These are phyloP conservation scores for Dianthus caryophyllus DNA, from an alignment of 148 eudicot genomes.

Conservation along the genomic window DNA sequence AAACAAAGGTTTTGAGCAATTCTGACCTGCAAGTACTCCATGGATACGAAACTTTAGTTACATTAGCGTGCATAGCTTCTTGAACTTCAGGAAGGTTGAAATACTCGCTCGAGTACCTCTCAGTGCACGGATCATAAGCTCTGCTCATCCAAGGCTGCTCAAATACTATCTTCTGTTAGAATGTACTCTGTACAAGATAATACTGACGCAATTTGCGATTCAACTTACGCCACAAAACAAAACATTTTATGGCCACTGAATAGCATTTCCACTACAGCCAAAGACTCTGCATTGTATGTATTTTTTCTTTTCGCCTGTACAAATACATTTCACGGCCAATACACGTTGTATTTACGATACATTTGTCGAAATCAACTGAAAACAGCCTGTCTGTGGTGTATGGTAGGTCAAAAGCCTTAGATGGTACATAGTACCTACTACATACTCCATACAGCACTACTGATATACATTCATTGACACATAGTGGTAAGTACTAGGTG, in stretches of 20 bases:
- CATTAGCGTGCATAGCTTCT: conserved; percentile 74
- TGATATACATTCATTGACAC: background rate
- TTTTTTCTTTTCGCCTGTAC: too few species aligned
- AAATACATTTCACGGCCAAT: too few species aligned
- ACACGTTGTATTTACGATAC: too few species aligned
- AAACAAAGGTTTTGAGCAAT: background rate
- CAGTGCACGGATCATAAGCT: conserved; percentile 98
- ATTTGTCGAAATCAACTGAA: too few species aligned
- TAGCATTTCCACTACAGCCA: too few species aligned
- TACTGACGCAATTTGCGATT: background rate
- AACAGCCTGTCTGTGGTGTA: too few species aligned
- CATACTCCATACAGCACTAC: too few species aligned
- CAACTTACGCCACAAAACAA: background rate
- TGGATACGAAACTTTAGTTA: conserved; percentile 51
- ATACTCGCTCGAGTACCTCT: conserved; percentile 64
- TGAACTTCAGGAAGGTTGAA: conserved; percentile 92
- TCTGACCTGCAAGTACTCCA: conserved; percentile 87
- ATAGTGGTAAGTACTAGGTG: background rate
- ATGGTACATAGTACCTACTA: too few species aligned
- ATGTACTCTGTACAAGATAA: too few species aligned
- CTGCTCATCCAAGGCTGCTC: conserved; percentile 88
- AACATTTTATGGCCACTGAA: too few species aligned
- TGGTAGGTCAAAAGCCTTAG: too few species aligned
- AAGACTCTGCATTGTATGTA: too few species aligned
- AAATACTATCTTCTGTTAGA: conserved; percentile 8